phyloP scores from a whole-genome alignment of 805 yeast genomes.

The Candida adriatica region DNA sequence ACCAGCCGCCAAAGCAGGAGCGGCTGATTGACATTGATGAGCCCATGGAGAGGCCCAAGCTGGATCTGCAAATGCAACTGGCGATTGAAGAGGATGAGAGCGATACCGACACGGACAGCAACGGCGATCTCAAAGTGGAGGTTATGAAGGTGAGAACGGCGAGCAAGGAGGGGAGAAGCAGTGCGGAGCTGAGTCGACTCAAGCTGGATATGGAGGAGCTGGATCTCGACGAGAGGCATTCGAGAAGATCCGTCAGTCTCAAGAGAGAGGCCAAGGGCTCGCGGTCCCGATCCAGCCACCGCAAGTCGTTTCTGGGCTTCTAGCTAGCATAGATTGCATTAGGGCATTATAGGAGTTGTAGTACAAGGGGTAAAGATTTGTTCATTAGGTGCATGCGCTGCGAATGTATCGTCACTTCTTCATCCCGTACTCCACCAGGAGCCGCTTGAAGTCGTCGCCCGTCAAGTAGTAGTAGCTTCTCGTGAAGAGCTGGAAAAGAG shows the following conservation, averaged over 20 bases:
- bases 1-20: constrained; percentile 5
- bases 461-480: constrained; percentile 27
- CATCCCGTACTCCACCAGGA: constrained; percentile 14
- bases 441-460: constrained; percentile 26
- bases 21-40: constrained; percentile 15
- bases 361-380: not conserved
- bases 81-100: constrained; percentile 7
- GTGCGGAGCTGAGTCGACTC: constrained; percentile 11
- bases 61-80: constrained; percentile 13
- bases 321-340: not conserved
- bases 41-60: constrained; percentile 13
- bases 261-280: constrained; percentile 9
- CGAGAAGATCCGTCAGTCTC: constrained; percentile 14
- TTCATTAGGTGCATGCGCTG: not conserved
- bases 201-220: constrained; percentile 18
- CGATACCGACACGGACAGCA: constrained; percentile 13
- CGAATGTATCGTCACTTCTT: no score
- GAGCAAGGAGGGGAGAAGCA: constrained; percentile 1
- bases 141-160: constrained; percentile 12
- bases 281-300: constrained; percentile 9
- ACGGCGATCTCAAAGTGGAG: constrained; percentile 19
- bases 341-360: no score
- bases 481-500: constrained; percentile 17
- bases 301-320: constrained; percentile 3
- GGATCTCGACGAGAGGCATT: constrained; percentile 10